Evolutionary conservation across 2,329 filamentous ascomycete genomes (phyloP), one percentile per base, ranked within the genome.

Genomic region (Talaromyces sp.): DNA sequence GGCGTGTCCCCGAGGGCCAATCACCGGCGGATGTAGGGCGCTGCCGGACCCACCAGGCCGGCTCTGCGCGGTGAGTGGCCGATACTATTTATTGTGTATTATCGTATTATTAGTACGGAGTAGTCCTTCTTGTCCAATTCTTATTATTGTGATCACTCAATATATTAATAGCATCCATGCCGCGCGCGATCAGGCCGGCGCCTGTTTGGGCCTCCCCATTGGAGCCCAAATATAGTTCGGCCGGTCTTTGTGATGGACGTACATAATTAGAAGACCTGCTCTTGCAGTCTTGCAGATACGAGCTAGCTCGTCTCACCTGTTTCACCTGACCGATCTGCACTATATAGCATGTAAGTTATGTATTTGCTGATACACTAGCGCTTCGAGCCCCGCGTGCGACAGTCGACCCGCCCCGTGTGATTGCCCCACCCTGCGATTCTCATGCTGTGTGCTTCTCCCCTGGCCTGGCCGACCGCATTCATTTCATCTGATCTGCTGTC

Each of bases 361-460:
- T 30, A 30, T 8, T 9, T 9, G 28, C 28, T 9, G 28, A 44
- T 11, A 19, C n/a, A 47, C 44, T 47, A 47, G 44, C 19, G 44
- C 25, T 47, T 47, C 44, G 44, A 47, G 44, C 44, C 44, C 44
- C 44, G 44, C 44, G 44, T 47, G 19, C n/a, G 4, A 22, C 44
- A 25, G 44, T 25, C 19, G 8, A 25, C 44, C 39, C 39, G 39
- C 39, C 32, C 60, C 56, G 56, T 59, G 60, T 61, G 60, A 58
- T 59, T 59, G 56, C 60, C 60, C 60, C 60, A 62, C 60, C 60
- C 60, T 52, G 59, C 55, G 10, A 28, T 47, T 19, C 47, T 28
- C 25, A 9, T 53, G 49, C 25, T 10, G 3, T 53, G 22, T 52
- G 22, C 42, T 47, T n/a, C 17, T n/a, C 17, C 36, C 17, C 36